Evolutionary conservation across 73 alveolate species (phyloP).

Genomic region (Paramecium primaurelia): DNA sequence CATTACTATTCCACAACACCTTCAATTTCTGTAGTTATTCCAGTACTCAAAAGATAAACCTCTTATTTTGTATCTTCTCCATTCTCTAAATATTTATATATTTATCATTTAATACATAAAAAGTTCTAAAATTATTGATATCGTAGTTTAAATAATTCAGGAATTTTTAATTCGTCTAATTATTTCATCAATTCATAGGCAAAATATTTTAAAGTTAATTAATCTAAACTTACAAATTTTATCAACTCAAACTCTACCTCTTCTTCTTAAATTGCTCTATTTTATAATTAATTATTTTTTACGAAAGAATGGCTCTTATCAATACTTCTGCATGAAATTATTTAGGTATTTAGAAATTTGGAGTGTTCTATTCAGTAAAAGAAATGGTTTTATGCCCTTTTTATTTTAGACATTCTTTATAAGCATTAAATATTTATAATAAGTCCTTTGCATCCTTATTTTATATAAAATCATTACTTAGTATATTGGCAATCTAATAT

Average conservation of each 20-base stretch:
- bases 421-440: neutral
- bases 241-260: neutral
- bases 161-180: neutral
- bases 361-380: neutral
- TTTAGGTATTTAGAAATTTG: neutral
- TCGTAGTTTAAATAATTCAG: neutral
- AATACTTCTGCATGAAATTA: neutral
- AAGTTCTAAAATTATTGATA: neutral
- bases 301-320: neutral
- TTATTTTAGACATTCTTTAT: neutral
- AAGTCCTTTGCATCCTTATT: neutral
- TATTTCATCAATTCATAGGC: slow-evolving; percentile 10
- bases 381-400: neutral
- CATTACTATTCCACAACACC: neutral
- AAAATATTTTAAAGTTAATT: neutral
- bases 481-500: neutral
- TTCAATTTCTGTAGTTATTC: neutral
- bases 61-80: neutral
- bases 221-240: neutral
- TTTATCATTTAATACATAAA: neutral
- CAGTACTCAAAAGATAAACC: neutral
- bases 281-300: neutral
- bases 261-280: neutral
- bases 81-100: neutral
- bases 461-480: neutral